Evolutionary conservation across 257 asterid species (phyloP).

Genomic region (Plantago major): DNA sequence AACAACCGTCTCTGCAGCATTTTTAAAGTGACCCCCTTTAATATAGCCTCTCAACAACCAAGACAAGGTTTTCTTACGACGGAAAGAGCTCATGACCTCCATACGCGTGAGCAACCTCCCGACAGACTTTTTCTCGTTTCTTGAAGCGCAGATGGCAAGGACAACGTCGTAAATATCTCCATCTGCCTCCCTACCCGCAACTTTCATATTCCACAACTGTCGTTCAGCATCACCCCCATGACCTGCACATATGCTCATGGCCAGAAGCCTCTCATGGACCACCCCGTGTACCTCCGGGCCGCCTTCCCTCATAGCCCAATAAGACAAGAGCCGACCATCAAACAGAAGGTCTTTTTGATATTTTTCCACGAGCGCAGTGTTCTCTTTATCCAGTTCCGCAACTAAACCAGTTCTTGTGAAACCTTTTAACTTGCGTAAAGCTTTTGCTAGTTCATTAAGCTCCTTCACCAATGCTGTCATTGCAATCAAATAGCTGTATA

Average conservation of each 20-base stretch:
- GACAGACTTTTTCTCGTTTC: slow-evolving; percentile 52
- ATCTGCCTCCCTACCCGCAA: slow-evolving; percentile 61
- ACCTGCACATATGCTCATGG: slow-evolving; percentile 86
- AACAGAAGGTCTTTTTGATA: slow-evolving; percentile 62
- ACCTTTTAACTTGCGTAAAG: slow-evolving; percentile 67
- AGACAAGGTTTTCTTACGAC: slow-evolving; percentile 61
- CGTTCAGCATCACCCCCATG: slow-evolving; percentile 76
- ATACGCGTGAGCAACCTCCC: slow-evolving; percentile 55
- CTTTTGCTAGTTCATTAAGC: slow-evolving; percentile 79
- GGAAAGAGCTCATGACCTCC: slow-evolving; percentile 51
- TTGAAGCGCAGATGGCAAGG: slow-evolving; percentile 91
- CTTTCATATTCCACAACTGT: slow-evolving; percentile 91
- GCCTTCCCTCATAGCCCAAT: slow-evolving; percentile 62
- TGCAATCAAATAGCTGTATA: slow-evolving; percentile 82
- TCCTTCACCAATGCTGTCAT: slow-evolving; percentile 95
- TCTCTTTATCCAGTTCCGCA: slow-evolving; percentile 54
- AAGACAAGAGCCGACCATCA: slow-evolving; percentile 53
- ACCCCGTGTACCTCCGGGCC: slow-evolving; percentile 55
- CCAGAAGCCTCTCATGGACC: slow-evolving; percentile 80
- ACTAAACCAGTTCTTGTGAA: slow-evolving; percentile 52
- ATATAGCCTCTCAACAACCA: slow-evolving; percentile 93
- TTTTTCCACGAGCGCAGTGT: slow-evolving; percentile 41
- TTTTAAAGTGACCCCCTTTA: slow-evolving; percentile 82
- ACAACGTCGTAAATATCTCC: slow-evolving; percentile 78
- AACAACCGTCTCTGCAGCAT: slow-evolving; percentile 71